A percentile compares a stretch with the other conserved stretches of the same genome.
These are phyloP conservation scores for Aspergillus amoenus DNA, from an alignment of 2,329 filamentous ascomycete species.

Conservation along the genomic window DNA sequence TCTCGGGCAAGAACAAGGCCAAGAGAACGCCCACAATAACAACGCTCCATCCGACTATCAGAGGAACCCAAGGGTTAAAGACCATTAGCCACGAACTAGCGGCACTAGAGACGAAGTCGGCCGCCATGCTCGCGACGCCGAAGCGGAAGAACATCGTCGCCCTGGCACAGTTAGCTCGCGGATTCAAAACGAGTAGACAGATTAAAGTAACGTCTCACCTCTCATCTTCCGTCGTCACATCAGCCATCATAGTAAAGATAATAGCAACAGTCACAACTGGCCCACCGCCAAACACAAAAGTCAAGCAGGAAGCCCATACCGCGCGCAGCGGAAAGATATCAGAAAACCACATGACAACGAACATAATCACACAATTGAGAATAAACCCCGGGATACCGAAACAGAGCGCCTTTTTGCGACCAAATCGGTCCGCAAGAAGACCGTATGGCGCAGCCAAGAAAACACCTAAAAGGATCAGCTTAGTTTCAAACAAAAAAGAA, in stretches of 20 bases:
- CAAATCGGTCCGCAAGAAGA: slow-evolving; percentile 49
- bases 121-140: slow-evolving; percentile 39
- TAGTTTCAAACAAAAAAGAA: not conserved
- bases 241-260: slow-evolving; percentile 52
- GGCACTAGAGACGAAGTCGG: slow-evolving; percentile 40
- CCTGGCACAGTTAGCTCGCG: slow-evolving; percentile 21
- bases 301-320: slow-evolving; percentile 49
- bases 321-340: slow-evolving; percentile 46
- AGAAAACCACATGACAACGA: slow-evolving; percentile 39
- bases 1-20: slow-evolving; percentile 39
- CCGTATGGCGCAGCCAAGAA: slow-evolving; percentile 52
- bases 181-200: not conserved
- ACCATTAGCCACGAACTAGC: slow-evolving; percentile 43
- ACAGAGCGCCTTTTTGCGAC: slow-evolving; percentile 47
- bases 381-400: slow-evolving; percentile 44
- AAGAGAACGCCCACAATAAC: slow-evolving; percentile 34
- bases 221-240: slow-evolving; percentile 49
- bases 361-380: slow-evolving; percentile 32
- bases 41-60: slow-evolving; percentile 37
- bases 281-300: slow-evolving; percentile 49
- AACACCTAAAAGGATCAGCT: slow-evolving; percentile 32
- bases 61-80: slow-evolving; percentile 41
- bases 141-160: slow-evolving; percentile 43
- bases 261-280: slow-evolving; percentile 49
- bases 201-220: slow-evolving; percentile 25